A percentile compares a stretch with the other conserved stretches of the same genome.
These are phyloP conservation scores for Rhizopus delemar DNA, from an alignment of 371 early-diverging fungal genomes.

Conservation along the genomic window DNA sequence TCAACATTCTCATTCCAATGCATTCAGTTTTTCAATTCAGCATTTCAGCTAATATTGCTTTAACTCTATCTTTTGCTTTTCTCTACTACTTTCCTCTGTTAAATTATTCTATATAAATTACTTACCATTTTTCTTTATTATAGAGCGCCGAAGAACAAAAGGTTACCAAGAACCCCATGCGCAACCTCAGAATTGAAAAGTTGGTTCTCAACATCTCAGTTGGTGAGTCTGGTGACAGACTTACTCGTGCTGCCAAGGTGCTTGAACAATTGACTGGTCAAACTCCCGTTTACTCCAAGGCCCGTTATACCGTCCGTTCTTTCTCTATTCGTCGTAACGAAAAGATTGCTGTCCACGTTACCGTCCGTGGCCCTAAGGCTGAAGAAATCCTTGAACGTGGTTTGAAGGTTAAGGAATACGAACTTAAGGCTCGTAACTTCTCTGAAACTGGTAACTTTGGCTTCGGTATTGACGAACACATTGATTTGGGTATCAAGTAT, in stretches of 20 bases:
- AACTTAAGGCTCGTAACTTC: conserved; percentile 95
- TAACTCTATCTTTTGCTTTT: background rate
- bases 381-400: conserved; percentile 98
- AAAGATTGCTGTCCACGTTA: conserved; percentile 99
- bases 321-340: conserved; percentile 99
- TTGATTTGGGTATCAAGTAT: conserved; percentile 99
- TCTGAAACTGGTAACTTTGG: conserved; percentile 99
- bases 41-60: no score
- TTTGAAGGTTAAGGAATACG: conserved; percentile 99
- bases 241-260: conserved; percentile 99
- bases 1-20: background rate
- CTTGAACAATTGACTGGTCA: conserved; percentile 99
- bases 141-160: conserved; percentile 70
- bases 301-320: conserved; percentile 99
- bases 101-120: background rate
- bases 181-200: conserved; percentile 98
- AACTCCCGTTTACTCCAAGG: conserved; percentile 99
- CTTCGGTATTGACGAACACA: conserved; percentile 99
- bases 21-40: background rate
- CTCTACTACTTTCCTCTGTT: background rate
- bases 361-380: conserved; percentile 91
- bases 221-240: conserved; percentile 98
- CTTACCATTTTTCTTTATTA: background rate
- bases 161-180: conserved; percentile 87
- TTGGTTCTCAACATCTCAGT: conserved; percentile 99